phyloP scores from a whole-genome alignment of 352 stramenopile species.

The Phytophthora pistaciae region DNA sequence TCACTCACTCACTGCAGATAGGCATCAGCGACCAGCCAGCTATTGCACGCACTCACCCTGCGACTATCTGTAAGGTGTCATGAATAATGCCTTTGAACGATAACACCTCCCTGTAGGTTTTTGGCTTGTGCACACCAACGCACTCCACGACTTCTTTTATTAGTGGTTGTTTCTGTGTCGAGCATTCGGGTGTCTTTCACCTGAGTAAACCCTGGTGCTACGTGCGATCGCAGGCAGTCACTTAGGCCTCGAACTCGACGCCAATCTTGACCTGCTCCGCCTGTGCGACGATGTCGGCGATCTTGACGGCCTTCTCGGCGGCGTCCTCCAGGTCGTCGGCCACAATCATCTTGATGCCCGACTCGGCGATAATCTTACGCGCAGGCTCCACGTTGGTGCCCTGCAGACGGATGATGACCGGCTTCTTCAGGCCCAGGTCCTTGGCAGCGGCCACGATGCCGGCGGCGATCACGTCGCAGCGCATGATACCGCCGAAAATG shows the following conservation, averaged over 20 bases:
- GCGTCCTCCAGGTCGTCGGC: conserved; percentile 96
- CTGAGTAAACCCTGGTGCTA: conserved; percentile 32
- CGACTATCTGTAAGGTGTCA: conserved; percentile 32
- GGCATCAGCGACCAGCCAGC: conserved; percentile 13
- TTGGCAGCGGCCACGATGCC: conserved; percentile 98
- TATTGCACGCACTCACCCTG: conserved; percentile 8
- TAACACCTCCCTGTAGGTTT: conserved; percentile 15
- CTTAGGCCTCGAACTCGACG: conserved; percentile 77
- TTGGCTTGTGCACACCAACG: conserved; percentile 29
- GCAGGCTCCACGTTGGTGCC: conserved; percentile 97
- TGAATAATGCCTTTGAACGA: conserved; percentile 21
- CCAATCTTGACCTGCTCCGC: conserved; percentile 77
- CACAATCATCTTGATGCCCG: conserved; percentile 95
- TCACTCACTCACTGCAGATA: conserved; percentile 18
- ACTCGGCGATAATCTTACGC: conserved; percentile 94
- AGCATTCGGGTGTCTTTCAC: conserved; percentile 39
- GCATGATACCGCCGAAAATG: conserved; percentile 99
- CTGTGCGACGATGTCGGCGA: conserved; percentile 84
- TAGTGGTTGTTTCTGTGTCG: conserved; percentile 32
- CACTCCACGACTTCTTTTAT: conserved; percentile 38
- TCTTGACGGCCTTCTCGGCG: conserved; percentile 95
- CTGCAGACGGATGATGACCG: conserved; percentile 98
- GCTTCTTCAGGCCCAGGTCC: conserved; percentile 97
- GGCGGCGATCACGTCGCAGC: conserved; percentile 96
- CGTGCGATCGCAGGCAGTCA: conserved; percentile 18